These are phyloP conservation scores for Physocladia obscura DNA, from an alignment of 192 early-diverging fungal species.

Conservation along the genomic window DNA sequence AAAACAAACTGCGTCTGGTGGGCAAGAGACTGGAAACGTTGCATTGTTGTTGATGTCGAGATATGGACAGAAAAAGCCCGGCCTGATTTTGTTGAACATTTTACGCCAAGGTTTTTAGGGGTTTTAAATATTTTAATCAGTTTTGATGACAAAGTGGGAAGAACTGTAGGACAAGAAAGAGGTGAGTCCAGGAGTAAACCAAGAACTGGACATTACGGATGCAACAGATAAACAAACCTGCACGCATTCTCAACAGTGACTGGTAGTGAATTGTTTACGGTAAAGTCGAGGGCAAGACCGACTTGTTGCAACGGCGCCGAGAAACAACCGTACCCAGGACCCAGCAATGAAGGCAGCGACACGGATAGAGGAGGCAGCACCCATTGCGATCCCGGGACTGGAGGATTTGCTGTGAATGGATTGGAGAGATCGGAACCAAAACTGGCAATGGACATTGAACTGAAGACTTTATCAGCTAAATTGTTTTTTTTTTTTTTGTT, in stretches of 20 bases:
- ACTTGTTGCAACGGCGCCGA: neutral
- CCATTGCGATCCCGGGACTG: neutral
- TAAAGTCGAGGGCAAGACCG: conserved; percentile 6
- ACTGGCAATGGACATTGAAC: too few species aligned
- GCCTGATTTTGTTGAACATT: too few species aligned
- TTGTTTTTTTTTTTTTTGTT: too few species aligned
- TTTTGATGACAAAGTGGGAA: too few species aligned
- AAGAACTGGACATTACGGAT: neutral
- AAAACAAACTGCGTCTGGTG: conserved; percentile 4
- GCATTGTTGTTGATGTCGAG: conserved; percentile 16
- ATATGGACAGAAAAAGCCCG: conserved; percentile 36
- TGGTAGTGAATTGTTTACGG: neutral
- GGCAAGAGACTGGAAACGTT: conserved; percentile 26
- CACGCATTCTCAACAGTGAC: neutral
- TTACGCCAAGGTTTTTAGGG: too few species aligned
- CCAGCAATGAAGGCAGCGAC: neutral
- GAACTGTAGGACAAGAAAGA: too few species aligned
- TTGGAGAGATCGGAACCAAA: too few species aligned
- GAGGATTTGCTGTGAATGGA: neutral
- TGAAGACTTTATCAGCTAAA: too few species aligned
- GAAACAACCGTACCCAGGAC: conserved; percentile 23
- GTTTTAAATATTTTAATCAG: neutral
- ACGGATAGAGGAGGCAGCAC: neutral
- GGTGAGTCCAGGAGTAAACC: too few species aligned
- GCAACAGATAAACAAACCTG: neutral